Conservation (phyloP, 164 flowering plant genomes). For the Stephania japonica region DNA sequence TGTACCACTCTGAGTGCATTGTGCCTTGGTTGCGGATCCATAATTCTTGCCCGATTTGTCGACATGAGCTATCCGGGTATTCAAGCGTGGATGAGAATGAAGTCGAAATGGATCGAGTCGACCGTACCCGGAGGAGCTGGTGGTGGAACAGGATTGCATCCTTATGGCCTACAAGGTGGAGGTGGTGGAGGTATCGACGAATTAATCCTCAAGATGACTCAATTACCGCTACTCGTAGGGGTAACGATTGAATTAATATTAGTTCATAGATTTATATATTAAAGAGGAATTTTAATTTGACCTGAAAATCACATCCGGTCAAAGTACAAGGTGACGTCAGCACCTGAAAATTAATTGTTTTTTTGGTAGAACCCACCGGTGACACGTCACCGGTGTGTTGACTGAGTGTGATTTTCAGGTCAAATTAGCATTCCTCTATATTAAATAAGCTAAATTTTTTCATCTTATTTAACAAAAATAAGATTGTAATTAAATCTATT, state of each 20-base stretch:
- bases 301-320: too few species aligned
- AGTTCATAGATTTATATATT: neutral
- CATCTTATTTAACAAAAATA: neutral
- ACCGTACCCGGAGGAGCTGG: conserved; percentile 19
- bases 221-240: conserved; percentile 17
- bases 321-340: too few species aligned
- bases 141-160: conserved; percentile 26
- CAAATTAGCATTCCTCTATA: too few species aligned
- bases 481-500: neutral
- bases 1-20: conserved; percentile 70
- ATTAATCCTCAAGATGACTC: conserved; percentile 15
- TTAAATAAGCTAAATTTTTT: neutral
- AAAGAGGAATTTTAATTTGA: too few species aligned
- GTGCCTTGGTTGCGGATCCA: conserved; percentile 84
- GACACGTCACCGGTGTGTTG: too few species aligned
- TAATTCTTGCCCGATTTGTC: conserved; percentile 84
- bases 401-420: too few species aligned
- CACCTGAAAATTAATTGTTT: too few species aligned
- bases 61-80: conserved; percentile 40
- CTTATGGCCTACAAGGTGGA: conserved; percentile 41
- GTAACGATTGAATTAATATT: conserved; percentile 17
- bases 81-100: neutral
- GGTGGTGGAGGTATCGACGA: conserved; percentile 19
- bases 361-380: too few species aligned
- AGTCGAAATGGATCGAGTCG: neutral